Conservation (phyloP, 108 stramenopile species). For the Aurantiochytrium sp. region DNA sequence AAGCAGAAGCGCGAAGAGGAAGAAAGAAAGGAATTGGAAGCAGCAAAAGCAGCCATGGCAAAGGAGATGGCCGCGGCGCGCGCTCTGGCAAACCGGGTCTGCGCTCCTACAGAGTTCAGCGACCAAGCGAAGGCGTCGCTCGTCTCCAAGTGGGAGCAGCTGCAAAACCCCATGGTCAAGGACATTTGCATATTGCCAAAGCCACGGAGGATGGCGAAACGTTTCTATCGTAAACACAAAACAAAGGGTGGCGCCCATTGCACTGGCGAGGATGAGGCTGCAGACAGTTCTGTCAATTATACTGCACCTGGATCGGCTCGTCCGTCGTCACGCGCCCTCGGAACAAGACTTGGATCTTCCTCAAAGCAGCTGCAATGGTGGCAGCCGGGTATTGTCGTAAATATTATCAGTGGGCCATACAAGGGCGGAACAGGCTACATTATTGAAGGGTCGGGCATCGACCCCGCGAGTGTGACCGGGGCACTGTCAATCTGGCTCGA, state of each 20-base stretch:
- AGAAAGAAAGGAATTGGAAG: too few relatives aligned
- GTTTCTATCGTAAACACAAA: not conserved
- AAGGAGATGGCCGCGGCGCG: too few relatives aligned
- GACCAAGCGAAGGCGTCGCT: not conserved
- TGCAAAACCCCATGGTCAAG: not conserved
- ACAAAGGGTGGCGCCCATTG: not conserved
- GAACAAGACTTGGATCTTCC: not conserved
- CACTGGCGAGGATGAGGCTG: not conserved
- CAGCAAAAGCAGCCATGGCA: too few relatives aligned
- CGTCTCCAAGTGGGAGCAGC: not conserved
- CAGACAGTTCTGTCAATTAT: not conserved
- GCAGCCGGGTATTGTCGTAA: not conserved
- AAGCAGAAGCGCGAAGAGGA: too few relatives aligned
- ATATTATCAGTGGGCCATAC: not conserved
- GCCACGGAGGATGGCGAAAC: not conserved
- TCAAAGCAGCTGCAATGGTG: not conserved
- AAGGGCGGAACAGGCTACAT: not conserved
- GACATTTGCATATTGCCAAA: not conserved
- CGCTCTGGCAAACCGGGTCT: not conserved
- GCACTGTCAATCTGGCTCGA: not conserved
- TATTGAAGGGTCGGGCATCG: not conserved
- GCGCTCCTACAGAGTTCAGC: not conserved
- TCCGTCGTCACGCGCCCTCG: not conserved
- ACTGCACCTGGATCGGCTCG: not conserved
- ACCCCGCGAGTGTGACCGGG: not conserved